Evolutionary conservation across 345 rosid genomes (phyloP), one percentile per base, ranked within the genome.

Genomic region (Aquilaria sinensis): DNA sequence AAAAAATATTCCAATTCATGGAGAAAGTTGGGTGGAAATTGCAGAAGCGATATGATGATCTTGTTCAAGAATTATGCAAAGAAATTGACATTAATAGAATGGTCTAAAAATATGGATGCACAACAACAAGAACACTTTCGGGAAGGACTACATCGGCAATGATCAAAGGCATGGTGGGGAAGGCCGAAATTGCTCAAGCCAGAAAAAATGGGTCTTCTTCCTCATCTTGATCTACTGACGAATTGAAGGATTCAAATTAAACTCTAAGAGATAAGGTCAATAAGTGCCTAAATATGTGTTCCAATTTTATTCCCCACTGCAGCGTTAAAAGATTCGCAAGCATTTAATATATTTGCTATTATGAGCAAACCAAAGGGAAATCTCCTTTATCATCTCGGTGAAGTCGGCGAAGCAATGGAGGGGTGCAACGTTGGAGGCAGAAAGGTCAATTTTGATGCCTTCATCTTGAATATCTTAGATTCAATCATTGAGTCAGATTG

Each of bases 51-150:
- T 94, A 82, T 48, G 97, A 90, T 12, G 97, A 88, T 15, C n/a
- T 64, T 23, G 70, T 92, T 1, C 81, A 51, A 15, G 81, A 74
- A 41, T 83, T 93, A 32, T 93, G 98, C 75, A 67, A 66, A 47
- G 88, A 88, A 52, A 72, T 88, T 2, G 90, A 88, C 10, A 86
- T 93, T 16, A 92, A 87, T 34, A 85, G 65, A 57, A 74, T 63
- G 1, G 97, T 10, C 69, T 93, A 34, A 93, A 93, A 69, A 97
- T 93, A 0, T 90, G 97, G 98, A 93, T 93, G 96, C 98, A 93
- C 73, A 93, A 93, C 73, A 93, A 93, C 23, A 23, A 23, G 82
- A 85, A 67, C 67, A 80, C 86, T 43, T 72, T 84, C 6, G 84
- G 79, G 57, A 75, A 61, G 37, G 78, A 75, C 9, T 30, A 55